phyloP scores from a whole-genome alignment of 805 yeast genomes.

The Wickerhamiella allomyrinae region DNA sequence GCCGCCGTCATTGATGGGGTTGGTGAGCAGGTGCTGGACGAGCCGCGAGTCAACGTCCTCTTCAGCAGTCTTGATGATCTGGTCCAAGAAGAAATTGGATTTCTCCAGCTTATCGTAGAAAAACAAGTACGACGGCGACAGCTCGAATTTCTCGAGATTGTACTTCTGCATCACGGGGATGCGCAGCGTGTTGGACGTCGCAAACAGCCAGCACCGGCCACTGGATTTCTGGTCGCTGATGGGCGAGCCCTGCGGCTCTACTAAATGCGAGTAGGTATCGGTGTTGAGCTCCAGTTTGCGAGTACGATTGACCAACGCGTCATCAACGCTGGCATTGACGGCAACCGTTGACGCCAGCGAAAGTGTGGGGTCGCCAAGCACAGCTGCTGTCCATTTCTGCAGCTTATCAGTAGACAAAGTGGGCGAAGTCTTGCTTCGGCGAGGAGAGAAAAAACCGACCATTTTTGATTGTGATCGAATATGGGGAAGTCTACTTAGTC shows the following conservation, averaged over 20 bases:
- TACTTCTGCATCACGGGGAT: slow-evolving; percentile 45
- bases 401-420: slow-evolving; percentile 13
- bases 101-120: slow-evolving; percentile 81
- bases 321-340: slow-evolving; percentile 18
- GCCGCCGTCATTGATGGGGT: slow-evolving; percentile 74
- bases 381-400: slow-evolving; percentile 17
- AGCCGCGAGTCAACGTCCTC: slow-evolving; percentile 57
- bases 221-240: slow-evolving; percentile 59
- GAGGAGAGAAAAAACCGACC: background rate
- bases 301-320: slow-evolving; percentile 21
- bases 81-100: slow-evolving; percentile 66
- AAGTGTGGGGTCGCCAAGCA: slow-evolving; percentile 19
- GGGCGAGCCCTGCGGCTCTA: slow-evolving; percentile 43
- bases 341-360: slow-evolving; percentile 23
- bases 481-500: too few species aligned
- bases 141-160: slow-evolving; percentile 52
- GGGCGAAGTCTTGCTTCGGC: slow-evolving; percentile 2
- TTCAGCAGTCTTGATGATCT: slow-evolving; percentile 52
- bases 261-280: slow-evolving; percentile 30
- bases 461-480: too few species aligned
- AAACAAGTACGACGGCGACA: slow-evolving; percentile 66
- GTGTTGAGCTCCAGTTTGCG: slow-evolving; percentile 13
- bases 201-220: slow-evolving; percentile 86
- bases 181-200: slow-evolving; percentile 62
- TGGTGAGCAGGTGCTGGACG: slow-evolving; percentile 47